A percentile compares a stretch with the other conserved stretches of the same genome.
These are phyloP conservation scores for Cyathus pygmaeus DNA, from an alignment of 1,284 basidiomycete species.

Conservation along the genomic window DNA sequence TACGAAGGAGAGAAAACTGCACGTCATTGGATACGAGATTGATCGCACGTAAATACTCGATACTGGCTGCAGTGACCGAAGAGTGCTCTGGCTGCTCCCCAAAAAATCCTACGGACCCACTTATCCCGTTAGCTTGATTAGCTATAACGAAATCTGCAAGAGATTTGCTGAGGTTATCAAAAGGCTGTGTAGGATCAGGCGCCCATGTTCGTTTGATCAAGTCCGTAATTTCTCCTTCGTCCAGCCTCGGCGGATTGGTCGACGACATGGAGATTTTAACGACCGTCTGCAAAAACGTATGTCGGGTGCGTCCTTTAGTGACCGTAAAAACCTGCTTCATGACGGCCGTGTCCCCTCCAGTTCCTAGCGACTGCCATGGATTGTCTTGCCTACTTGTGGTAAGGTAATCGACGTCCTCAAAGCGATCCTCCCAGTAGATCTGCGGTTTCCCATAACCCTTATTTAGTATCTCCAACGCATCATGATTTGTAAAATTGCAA, in stretches of 20 bases:
- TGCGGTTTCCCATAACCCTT: conserved; percentile 11
- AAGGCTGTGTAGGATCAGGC: conserved; percentile 3
- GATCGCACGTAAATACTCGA: conserved; percentile 5
- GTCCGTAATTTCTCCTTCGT: conserved; percentile 16
- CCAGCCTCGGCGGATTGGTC: conserved; percentile 3
- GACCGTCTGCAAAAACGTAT: conserved; percentile 26
- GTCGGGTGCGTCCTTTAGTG: conserved; percentile 21
- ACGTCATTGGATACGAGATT: background rate
- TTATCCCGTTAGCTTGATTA: conserved; percentile 13
- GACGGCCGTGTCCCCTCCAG: conserved; percentile 18
- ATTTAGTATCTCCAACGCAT: conserved; percentile 6
- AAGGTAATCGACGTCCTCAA: conserved; percentile 5
- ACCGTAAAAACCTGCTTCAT: conserved; percentile 34
- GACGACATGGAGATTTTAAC: conserved; percentile 20
- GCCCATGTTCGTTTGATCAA: conserved; percentile 18
- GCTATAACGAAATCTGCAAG: conserved; percentile 11
- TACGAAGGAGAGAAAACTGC: background rate
- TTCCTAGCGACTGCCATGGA: conserved; percentile 20
- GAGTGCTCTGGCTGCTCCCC: conserved; percentile 6
- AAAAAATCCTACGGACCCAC: conserved; percentile 9
- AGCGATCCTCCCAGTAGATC: conserved; percentile 16
- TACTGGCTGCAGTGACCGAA: conserved; percentile 7
- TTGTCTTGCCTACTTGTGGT: conserved; percentile 16
- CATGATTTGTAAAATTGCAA: conserved; percentile 11
- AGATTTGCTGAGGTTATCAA: conserved; percentile 5